Conservation (phyloP, 2,329 filamentous ascomycete species). For the Cercospora canescens region DNA sequence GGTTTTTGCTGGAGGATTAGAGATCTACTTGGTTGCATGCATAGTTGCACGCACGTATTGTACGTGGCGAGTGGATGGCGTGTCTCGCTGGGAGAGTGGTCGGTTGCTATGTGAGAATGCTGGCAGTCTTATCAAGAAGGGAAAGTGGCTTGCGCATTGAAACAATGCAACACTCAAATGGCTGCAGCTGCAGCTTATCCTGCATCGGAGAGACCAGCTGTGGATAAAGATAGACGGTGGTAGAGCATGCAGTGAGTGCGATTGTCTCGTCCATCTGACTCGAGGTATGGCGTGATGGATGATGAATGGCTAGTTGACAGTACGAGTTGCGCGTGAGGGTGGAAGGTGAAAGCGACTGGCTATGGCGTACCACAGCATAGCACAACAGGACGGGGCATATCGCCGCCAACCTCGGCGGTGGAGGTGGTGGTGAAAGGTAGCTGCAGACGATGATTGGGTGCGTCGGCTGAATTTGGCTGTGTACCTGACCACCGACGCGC, state of each 20-base stretch:
- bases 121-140: neutral
- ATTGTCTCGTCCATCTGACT: neutral
- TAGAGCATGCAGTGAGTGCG: neutral
- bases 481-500: neutral
- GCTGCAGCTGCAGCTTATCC: neutral
- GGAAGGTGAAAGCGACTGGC: neutral
- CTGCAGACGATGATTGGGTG: neutral
- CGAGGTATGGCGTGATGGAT: neutral
- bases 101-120: neutral
- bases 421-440: neutral
- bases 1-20: conserved; percentile 67
- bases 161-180: neutral
- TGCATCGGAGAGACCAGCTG: neutral
- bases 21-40: neutral
- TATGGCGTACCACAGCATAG: neutral
- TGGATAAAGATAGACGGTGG: neutral
- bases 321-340: neutral
- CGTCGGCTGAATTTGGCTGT: neutral
- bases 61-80: neutral
- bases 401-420: neutral
- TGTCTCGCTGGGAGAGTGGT: neutral
- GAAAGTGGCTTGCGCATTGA: neutral
- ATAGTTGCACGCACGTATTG: too few relatives aligned
- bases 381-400: neutral
- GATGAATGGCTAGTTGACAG: neutral